Evolutionary conservation across 306 rosid species (phyloP).

Genomic region (Ormosia emarginata): DNA sequence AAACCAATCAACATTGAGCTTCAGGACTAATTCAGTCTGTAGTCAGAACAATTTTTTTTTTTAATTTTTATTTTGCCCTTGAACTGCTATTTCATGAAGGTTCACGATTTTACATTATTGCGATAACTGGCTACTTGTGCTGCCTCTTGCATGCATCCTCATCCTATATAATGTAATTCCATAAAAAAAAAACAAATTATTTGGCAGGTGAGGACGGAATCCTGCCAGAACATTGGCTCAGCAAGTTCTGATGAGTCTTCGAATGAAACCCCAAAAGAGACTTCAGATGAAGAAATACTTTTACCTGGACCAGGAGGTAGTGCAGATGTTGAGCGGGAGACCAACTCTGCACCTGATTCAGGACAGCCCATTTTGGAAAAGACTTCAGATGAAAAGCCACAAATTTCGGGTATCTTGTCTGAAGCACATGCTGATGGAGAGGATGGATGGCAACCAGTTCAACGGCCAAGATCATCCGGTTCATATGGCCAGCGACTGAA

Average conservation of each 20-base stretch:
- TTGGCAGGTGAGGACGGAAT: conserved; percentile 61
- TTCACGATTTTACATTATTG: conserved; percentile 2
- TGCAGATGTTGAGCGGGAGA: conserved; percentile 46
- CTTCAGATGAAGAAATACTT: conserved; percentile 53
- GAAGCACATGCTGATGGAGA: conserved; percentile 69
- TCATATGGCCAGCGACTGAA: conserved; percentile 61
- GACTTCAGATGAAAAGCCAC: conserved; percentile 40
- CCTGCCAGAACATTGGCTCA: conserved; percentile 37
- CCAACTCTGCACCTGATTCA: conserved; percentile 34
- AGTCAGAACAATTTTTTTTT: neutral
- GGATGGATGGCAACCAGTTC: conserved; percentile 93
- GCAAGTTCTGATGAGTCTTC: conserved; percentile 57
- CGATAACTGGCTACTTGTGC: neutral
- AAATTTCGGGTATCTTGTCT: conserved; percentile 28
- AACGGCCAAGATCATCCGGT: conserved; percentile 75
- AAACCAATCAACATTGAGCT: neutral
- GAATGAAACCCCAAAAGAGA: conserved; percentile 59
- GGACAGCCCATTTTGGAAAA: conserved; percentile 42
- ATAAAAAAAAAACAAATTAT: conserved; percentile 20
- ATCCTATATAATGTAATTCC: conserved; percentile 6
- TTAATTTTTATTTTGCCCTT: too few species aligned
- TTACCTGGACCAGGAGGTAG: conserved; percentile 31
- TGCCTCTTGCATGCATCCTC: neutral
- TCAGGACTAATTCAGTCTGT: neutral
- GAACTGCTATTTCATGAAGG: neutral